Evolutionary conservation across 257 asterid genomes (phyloP).

Genomic region (Echium plantagineum): DNA sequence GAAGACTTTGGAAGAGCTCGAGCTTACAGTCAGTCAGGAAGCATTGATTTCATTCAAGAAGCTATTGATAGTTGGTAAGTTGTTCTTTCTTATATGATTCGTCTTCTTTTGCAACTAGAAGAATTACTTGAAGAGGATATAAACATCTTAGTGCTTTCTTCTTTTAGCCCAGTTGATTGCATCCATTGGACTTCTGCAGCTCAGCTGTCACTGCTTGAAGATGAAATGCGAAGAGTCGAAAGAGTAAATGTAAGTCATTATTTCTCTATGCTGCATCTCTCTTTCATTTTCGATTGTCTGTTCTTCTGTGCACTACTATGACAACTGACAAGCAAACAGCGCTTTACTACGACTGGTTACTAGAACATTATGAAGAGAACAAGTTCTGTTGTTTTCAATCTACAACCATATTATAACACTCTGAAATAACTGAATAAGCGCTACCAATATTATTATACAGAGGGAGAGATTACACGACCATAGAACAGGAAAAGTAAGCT

Average conservation of each 20-base stretch:
- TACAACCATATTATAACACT: too few species aligned
- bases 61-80: conserved; percentile 91
- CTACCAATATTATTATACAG: too few species aligned
- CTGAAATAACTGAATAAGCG: too few species aligned
- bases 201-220: conserved; percentile 88
- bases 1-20: conserved; percentile 99
- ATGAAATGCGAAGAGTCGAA: conserved; percentile 98
- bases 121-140: background rate
- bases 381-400: too few species aligned
- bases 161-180: conserved; percentile 96
- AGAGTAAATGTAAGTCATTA: conserved; percentile 72
- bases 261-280: background rate
- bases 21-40: conserved; percentile 68
- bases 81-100: background rate
- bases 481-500: too few species aligned
- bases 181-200: conserved; percentile 96
- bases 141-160: conserved; percentile 3
- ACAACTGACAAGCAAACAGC: too few species aligned
- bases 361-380: too few species aligned
- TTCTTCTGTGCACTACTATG: too few species aligned
- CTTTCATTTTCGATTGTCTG: background rate
- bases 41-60: conserved; percentile 52
- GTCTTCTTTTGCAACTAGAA: background rate
- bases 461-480: too few species aligned
- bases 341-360: too few species aligned